Evolutionary conservation across 176 grass and related monocot species (phyloP).

Genomic region (Pharus latifolius): DNA sequence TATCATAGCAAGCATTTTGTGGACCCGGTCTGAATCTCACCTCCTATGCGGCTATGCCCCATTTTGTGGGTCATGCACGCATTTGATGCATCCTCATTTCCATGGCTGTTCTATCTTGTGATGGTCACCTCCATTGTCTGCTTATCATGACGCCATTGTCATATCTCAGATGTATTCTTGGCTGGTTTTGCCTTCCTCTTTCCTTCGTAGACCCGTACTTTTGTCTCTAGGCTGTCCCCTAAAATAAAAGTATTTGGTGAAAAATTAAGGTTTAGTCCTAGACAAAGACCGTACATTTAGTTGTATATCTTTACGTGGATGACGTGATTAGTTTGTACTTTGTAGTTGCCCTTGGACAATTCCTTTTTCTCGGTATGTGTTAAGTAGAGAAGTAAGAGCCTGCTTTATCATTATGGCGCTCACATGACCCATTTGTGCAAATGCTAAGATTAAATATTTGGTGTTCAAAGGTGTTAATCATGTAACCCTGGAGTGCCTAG

Average conservation of each 20-base stretch:
- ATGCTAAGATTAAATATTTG: constrained; percentile 24
- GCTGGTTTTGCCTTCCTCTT: not conserved
- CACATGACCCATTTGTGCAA: constrained; percentile 28
- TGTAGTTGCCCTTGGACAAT: constrained; percentile 23
- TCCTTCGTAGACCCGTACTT: not conserved
- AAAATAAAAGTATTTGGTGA: not conserved
- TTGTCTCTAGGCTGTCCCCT: not conserved
- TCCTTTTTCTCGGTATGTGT: constrained; percentile 28
- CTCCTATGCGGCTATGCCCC: not conserved
- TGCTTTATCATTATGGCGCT: constrained; percentile 46
- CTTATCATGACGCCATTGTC: not conserved
- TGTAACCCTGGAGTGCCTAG: constrained; percentile 27
- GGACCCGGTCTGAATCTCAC: not conserved
- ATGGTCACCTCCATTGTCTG: not conserved
- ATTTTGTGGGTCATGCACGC: not conserved
- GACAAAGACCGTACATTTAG: not conserved
- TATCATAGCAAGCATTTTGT: constrained; percentile 25
- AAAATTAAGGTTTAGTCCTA: not conserved
- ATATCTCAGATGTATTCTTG: not conserved
- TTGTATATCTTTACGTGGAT: not conserved
- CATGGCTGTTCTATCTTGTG: not conserved
- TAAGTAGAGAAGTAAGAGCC: constrained; percentile 16
- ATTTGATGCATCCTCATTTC: constrained; percentile 3
- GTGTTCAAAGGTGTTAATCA: constrained; percentile 42
- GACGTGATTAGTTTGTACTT: constrained; percentile 30